Conservation (phyloP, 1,139 yeast genomes). For the Pichia sp. region DNA sequence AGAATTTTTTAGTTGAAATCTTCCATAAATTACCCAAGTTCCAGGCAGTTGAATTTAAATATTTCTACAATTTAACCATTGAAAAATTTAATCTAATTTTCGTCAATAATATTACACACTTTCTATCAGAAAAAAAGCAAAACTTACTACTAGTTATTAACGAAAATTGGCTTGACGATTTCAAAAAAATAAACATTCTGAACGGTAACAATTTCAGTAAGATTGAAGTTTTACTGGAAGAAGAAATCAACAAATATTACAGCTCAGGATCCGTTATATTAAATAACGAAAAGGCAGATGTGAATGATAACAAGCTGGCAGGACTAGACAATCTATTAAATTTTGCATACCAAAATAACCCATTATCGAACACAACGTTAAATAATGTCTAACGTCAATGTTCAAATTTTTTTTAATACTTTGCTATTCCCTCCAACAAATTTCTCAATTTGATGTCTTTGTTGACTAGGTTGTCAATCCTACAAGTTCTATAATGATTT, state of each 20-base stretch:
- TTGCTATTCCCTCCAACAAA: background rate
- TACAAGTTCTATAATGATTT: background rate
- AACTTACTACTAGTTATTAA: slow-evolving; percentile 41
- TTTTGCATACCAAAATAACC: slow-evolving; percentile 33
- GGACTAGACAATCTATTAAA: slow-evolving; percentile 31
- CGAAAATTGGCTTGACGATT: slow-evolving; percentile 51
- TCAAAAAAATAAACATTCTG: slow-evolving; percentile 55
- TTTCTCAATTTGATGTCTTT: background rate
- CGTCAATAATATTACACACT: slow-evolving; percentile 56
- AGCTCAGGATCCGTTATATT: slow-evolving; percentile 21
- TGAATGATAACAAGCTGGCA: slow-evolving; percentile 18
- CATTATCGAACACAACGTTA: slow-evolving; percentile 29
- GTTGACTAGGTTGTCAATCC: background rate
- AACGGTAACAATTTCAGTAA: slow-evolving; percentile 49
- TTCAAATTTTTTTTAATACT: background rate
- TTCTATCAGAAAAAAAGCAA: slow-evolving; percentile 37
- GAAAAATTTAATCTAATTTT: slow-evolving; percentile 80
- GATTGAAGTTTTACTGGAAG: slow-evolving; percentile 46
- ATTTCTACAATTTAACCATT: slow-evolving; percentile 66
- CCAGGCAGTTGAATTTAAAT: slow-evolving; percentile 65
- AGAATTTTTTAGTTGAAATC: slow-evolving; percentile 55
- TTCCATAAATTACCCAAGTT: slow-evolving; percentile 72
- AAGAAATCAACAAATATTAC: slow-evolving; percentile 34
- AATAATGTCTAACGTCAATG: slow-evolving; percentile 21
- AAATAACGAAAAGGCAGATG: slow-evolving; percentile 13